A percentile compares a stretch with the other conserved stretches of the same genome.
Conservation (phyloP, 441 rosid genomes). For the California macrophylla region DNA sequence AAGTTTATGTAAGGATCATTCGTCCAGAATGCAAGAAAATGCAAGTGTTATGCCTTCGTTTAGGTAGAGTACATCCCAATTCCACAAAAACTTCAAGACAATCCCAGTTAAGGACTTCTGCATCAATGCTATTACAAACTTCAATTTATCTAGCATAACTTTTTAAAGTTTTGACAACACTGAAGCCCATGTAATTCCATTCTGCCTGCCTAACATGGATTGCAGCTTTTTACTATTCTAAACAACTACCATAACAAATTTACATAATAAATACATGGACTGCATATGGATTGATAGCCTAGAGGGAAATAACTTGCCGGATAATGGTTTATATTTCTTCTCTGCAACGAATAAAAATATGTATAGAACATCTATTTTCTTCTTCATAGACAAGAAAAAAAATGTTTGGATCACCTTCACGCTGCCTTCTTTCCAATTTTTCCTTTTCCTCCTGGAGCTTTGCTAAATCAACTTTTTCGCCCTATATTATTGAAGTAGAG, state of each 20-base stretch:
- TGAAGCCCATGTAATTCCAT: neutral
- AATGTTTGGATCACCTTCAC: conserved; percentile 45
- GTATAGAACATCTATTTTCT: neutral
- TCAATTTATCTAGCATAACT: neutral
- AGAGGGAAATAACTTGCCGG: too few relatives aligned
- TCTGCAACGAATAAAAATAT: too few relatives aligned
- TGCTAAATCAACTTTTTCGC: conserved; percentile 50
- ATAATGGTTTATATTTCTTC: too few relatives aligned
- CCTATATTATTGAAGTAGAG: conserved; percentile 26
- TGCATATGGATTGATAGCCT: too few relatives aligned
- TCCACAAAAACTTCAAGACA: neutral
- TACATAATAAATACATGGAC: neutral
- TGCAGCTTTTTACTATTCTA: neutral
- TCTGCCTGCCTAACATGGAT: neutral
- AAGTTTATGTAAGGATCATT: neutral
- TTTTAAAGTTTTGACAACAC: neutral
- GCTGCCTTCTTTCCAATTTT: conserved; percentile 54
- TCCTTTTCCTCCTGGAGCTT: conserved; percentile 61
- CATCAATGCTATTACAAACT: neutral
- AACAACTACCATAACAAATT: neutral
- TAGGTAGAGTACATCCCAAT: neutral
- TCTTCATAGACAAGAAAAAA: neutral
- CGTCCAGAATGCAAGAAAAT: neutral
- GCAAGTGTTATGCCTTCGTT: neutral
- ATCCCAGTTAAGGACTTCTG: neutral